Evolutionary conservation across 2,329 filamentous ascomycete species (phyloP).

Genomic region (Pyrenophora seminiperda): DNA sequence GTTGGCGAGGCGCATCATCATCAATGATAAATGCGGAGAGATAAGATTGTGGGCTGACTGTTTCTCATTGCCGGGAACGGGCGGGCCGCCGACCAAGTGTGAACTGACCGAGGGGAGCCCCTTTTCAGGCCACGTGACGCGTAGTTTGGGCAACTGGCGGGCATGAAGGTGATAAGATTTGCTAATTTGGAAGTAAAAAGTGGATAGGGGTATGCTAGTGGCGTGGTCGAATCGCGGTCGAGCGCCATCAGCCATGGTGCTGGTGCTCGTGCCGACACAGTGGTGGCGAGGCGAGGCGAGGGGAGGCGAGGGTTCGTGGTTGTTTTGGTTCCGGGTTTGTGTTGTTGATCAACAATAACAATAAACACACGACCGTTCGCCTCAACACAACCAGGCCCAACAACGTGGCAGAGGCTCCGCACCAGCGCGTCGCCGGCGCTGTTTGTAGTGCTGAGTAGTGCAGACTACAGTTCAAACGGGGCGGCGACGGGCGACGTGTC

Average conservation of each 20-base stretch:
- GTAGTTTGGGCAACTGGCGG: constrained; percentile 3
- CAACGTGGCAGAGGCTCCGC: constrained; percentile 3
- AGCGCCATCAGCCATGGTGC: constrained; percentile 7
- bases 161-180: constrained; percentile 33
- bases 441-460: not conserved
- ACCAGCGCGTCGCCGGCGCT: constrained; percentile 13
- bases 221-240: constrained; percentile 6
- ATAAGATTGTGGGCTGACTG: constrained; percentile 15
- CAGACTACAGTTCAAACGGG: not conserved
- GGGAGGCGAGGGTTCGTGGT: constrained; percentile 7
- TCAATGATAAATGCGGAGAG: constrained; percentile 44
- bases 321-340: constrained; percentile 14
- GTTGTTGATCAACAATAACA: constrained; percentile 18
- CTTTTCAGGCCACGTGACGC: constrained; percentile 25
- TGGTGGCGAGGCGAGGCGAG: constrained; percentile 12
- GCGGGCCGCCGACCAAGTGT: constrained; percentile 25
- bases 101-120: constrained; percentile 22
- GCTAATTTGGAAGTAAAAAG: constrained; percentile 22
- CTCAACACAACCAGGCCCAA: not conserved
- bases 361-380: constrained; percentile 5
- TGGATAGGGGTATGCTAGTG: constrained; percentile 17
- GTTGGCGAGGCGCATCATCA: constrained; percentile 24
- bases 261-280: constrained; percentile 15
- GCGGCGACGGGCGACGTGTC: not conserved
- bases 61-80: constrained; percentile 15